These are phyloP conservation scores for Suillus subaureus DNA, from an alignment of 768 basidiomycete genomes.

Conservation along the genomic window DNA sequence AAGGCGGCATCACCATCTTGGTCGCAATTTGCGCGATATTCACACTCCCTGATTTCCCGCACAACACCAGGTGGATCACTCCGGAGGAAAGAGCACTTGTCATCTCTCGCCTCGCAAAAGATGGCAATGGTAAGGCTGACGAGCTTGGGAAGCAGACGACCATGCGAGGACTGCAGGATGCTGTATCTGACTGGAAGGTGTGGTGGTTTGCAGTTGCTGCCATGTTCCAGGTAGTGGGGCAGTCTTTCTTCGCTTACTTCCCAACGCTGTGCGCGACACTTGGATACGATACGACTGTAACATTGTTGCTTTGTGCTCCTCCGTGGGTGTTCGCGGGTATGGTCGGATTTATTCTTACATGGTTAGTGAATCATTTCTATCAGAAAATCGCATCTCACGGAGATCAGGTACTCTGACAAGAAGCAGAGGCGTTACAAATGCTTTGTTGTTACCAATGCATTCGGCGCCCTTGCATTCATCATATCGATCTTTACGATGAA, in stretches of 20 bases:
- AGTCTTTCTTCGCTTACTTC: background rate
- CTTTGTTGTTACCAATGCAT: background rate
- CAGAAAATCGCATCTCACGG: background rate
- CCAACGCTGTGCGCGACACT: conserved; percentile 1
- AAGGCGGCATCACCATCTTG: conserved; percentile 34
- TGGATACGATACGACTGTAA: background rate
- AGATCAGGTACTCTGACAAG: background rate
- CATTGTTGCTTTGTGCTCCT: background rate
- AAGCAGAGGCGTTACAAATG: background rate
- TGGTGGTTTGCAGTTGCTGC: conserved; percentile 75
- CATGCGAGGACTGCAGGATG: conserved; percentile 52
- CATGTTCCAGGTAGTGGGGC: background rate
- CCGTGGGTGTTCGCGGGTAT: background rate
- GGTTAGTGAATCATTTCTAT: background rate
- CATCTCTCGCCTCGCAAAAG: conserved; percentile 32
- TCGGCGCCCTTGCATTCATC: background rate
- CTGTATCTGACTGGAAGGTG: conserved; percentile 74
- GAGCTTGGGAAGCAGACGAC: conserved; percentile 31
- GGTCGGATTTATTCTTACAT: background rate
- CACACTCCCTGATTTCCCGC: conserved; percentile 41
- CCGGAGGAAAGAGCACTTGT: conserved; percentile 34
- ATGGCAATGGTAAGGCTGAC: conserved; percentile 49
- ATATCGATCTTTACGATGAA: background rate
- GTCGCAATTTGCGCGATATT: conserved; percentile 37
- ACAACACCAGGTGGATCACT: conserved; percentile 33